Evolutionary conservation across 495 filamentous ascomycete species (phyloP).

Genomic region (Xylaria nigripes): DNA sequence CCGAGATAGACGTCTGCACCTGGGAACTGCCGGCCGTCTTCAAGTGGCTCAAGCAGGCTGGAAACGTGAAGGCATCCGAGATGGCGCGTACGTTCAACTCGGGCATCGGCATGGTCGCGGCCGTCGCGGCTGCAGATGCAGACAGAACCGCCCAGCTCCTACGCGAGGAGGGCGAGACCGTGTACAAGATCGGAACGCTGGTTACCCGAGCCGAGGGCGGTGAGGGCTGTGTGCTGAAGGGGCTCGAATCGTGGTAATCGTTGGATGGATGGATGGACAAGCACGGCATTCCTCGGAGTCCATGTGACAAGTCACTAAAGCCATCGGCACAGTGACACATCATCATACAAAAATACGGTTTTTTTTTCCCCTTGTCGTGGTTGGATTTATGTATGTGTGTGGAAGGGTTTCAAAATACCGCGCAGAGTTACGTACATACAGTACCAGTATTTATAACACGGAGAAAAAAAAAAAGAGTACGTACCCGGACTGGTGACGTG

Average conservation of each 20-base stretch:
- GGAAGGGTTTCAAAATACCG: not conserved
- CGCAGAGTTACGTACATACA: not conserved
- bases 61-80: constrained; percentile 64
- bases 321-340: too few relatives aligned
- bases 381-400: not conserved
- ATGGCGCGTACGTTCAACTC: constrained; percentile 91
- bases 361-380: too few relatives aligned
- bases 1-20: constrained; percentile 60
- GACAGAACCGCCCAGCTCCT: constrained; percentile 48
- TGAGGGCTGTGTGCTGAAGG: constrained; percentile 60
- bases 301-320: not conserved
- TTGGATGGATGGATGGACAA: not conserved
- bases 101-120: constrained; percentile 86
- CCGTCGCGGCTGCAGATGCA: constrained; percentile 52
- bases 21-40: constrained; percentile 74
- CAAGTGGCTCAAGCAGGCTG: constrained; percentile 70
- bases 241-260: constrained; percentile 60
- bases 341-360: too few relatives aligned
- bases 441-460: not conserved
- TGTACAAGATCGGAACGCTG: constrained; percentile 67
- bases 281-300: too few relatives aligned
- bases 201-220: constrained; percentile 40
- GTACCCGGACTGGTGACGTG: too few relatives aligned
- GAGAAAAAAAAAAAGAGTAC: too few relatives aligned
- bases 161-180: constrained; percentile 61